phyloP scores from a whole-genome alignment of 495 filamentous ascomycete genomes.

The Trichoderma virens region DNA sequence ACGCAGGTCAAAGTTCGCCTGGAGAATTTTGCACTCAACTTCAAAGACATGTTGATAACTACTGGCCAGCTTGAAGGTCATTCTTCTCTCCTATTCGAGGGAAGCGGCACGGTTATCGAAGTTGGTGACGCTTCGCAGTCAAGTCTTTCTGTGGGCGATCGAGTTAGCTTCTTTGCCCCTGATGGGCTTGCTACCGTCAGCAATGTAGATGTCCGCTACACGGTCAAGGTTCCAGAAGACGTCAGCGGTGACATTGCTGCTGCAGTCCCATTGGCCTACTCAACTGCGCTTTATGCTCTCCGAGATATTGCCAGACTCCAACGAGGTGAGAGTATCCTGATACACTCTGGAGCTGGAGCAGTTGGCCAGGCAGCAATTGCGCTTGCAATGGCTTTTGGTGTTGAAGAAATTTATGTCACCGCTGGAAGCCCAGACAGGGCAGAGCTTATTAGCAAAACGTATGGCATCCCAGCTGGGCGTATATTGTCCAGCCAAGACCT shows the following conservation, averaged over 20 bases:
- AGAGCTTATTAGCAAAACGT: conserved; percentile 22
- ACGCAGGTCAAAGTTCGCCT: not conserved
- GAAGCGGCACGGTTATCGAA: not conserved
- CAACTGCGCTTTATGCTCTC: conserved; percentile 45
- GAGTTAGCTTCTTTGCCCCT: not conserved
- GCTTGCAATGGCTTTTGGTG: conserved; percentile 34
- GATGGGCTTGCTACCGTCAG: conserved; percentile 1
- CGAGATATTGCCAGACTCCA: conserved; percentile 20
- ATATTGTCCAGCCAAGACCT: conserved; percentile 35
- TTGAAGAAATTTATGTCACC: conserved; percentile 37
- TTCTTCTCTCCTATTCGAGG: not conserved
- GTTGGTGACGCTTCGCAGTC: not conserved
- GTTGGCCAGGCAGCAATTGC: conserved; percentile 45
- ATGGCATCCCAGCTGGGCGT: conserved; percentile 32
- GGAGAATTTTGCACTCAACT: not conserved
- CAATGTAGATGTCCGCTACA: conserved; percentile 11
- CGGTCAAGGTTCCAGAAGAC: conserved; percentile 23
- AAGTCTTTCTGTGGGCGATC: not conserved
- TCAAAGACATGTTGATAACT: not conserved
- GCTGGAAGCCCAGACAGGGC: conserved; percentile 30
- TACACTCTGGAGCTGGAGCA: conserved; percentile 41
- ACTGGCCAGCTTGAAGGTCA: not conserved
- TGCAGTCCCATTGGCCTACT: conserved; percentile 43
- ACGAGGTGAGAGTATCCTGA: conserved; percentile 39
- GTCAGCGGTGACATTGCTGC: conserved; percentile 28